phyloP scores from a whole-genome alignment of 2,329 filamentous ascomycete genomes.

The Paraphaeosphaeria sporulosa region DNA sequence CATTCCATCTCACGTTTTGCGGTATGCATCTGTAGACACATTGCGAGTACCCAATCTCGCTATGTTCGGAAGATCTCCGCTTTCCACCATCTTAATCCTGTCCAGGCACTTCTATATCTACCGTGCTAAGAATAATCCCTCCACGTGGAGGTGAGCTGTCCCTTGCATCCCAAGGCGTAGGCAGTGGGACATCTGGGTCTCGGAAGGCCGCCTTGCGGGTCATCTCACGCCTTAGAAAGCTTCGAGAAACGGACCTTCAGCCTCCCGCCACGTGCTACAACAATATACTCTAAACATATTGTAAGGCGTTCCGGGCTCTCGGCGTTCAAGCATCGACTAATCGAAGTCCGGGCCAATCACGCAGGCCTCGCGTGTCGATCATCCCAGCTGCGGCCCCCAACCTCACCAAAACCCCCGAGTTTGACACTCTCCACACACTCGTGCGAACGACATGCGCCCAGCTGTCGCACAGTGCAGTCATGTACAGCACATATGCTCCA shows the following conservation, averaged over 20 bases:
- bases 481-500: neutral
- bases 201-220: neutral
- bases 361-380: neutral
- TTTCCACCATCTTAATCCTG: neutral
- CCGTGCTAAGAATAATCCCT: neutral
- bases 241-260: slow-evolving; percentile 6
- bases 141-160: neutral
- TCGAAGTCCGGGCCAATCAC: slow-evolving; percentile 9
- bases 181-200: neutral
- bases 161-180: neutral
- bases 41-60: neutral
- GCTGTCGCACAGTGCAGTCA: slow-evolving; percentile 4
- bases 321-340: slow-evolving; percentile 3
- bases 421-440: neutral
- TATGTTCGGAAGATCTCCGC: neutral
- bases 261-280: slow-evolving; percentile 6
- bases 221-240: neutral
- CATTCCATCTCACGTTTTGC: neutral
- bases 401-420: neutral
- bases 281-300: slow-evolving; percentile 1
- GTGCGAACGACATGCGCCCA: slow-evolving; percentile 6
- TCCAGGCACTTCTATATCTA: neutral
- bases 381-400: slow-evolving; percentile 6
- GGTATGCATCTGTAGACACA: too few species aligned
- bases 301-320: slow-evolving; percentile 1